These are phyloP conservation scores for Colletotrichum sp. DNA, from an alignment of 2,329 filamentous ascomycete species.

Conservation along the genomic window DNA sequence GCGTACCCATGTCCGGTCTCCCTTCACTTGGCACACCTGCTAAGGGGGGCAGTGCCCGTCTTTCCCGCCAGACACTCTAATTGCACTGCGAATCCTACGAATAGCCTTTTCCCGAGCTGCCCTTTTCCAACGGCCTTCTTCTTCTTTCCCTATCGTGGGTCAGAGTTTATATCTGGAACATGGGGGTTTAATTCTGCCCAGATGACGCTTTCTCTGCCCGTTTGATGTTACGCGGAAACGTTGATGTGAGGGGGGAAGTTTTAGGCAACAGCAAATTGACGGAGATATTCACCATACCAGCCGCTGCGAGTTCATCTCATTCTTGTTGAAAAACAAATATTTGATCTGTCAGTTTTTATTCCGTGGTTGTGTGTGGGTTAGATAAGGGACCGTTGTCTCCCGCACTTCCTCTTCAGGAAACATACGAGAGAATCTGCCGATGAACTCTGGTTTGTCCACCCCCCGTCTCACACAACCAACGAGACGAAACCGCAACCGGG, in stretches of 20 bases:
- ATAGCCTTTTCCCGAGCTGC: not conserved
- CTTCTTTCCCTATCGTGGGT: not conserved
- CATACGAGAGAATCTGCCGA: not conserved
- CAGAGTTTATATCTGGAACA: not conserved
- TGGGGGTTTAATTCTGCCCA: not conserved
- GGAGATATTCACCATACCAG: not conserved
- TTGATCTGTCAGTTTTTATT: not conserved
- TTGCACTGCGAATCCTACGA: not conserved
- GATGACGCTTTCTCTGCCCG: not conserved
- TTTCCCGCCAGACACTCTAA: not conserved
- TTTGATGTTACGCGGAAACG: not conserved
- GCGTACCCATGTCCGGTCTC: not conserved
- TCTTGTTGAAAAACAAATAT: not conserved
- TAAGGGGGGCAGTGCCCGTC: not conserved
- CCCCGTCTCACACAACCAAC: not conserved
- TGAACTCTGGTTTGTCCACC: not conserved
- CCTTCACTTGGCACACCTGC: not conserved
- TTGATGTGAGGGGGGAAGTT: not conserved
- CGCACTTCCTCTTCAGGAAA: not conserved
- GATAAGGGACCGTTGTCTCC: not conserved
- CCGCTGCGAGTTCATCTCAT: not conserved
- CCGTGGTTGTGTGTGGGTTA: not conserved
- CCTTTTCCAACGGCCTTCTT: not conserved
- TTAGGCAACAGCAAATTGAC: not conserved
- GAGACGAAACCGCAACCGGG: not conserved